Base-by-base conservation (phyloP, 345 rosid genomes). In the Euclidium syriacum region DNA sequence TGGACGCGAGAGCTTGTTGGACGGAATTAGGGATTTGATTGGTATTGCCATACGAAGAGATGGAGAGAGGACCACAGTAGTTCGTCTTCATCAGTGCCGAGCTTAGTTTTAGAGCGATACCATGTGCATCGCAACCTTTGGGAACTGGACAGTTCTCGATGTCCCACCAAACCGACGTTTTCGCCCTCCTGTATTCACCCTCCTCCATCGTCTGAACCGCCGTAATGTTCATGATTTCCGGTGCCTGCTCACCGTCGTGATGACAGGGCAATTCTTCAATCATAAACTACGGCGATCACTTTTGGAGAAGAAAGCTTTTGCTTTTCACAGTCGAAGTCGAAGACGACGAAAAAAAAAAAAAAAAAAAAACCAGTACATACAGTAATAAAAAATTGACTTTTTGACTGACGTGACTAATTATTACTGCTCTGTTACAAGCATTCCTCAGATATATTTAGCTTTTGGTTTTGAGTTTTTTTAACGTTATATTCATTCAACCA, bases 81-180 rank as follows among this genome's bases (percentile, higher is more conserved):
- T 80, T 79, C 79, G 75, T 74, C 65, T 77, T 75, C 40, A 72
- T 77, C 50, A 89, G 55, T 7, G 91, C 95, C 5, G 94, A 84
- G 42, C 81, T 86, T 24, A 86, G 70, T 56, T 81, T 86, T 75
- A 77, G 87, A 1, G 91, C 87, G 55, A 86, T 84, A 42, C 75
- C 77, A 39, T 80, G 82, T 12, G 91, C 73, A 48, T 86, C 84
- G 51, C 80, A 79, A 5, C 71, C 75, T 60, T 73, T 81, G 5
- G 96, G 89, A 1, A 89, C 95, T 11, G 68, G 77, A 34, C 91
- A 89, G 64, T 86, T 89, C 82, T 89, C 96, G 22, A 84, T 86
- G 79, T 89, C 96, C 96, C 95, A 89, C 95, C 96, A 89, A 5
- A 84, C 89, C 41, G 96, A 86, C 3, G 76, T 84, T 80, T 80